A percentile compares a stretch with the other conserved stretches of the same genome.
These are phyloP conservation scores for Pythium biforme DNA, from an alignment of 352 stramenopile genomes.

Conservation along the genomic window DNA sequence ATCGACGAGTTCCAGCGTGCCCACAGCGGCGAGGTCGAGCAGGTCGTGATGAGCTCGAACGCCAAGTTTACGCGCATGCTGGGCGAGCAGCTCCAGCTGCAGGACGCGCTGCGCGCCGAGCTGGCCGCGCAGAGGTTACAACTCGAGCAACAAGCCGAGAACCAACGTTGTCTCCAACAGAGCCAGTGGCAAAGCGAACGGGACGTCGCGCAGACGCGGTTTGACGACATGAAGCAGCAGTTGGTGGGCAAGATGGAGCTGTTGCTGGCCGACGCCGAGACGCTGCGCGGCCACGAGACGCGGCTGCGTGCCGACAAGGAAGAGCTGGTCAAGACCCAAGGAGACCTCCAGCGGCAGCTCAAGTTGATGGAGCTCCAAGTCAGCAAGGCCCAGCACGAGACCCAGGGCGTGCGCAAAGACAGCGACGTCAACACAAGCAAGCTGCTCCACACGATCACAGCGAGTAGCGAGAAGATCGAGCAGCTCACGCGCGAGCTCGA, in stretches of 20 bases:
- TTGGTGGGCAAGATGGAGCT: slow-evolving; percentile 65
- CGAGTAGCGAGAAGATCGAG: slow-evolving; percentile 41
- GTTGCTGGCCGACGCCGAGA: slow-evolving; percentile 49
- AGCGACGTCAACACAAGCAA: slow-evolving; percentile 41
- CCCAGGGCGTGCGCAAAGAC: slow-evolving; percentile 53
- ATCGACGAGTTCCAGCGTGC: slow-evolving; percentile 34
- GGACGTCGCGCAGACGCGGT: slow-evolving; percentile 30
- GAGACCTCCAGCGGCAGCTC: slow-evolving; percentile 33
- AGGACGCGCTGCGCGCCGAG: slow-evolving; percentile 42
- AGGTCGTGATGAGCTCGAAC: slow-evolving; percentile 67
- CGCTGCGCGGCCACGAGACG: slow-evolving; percentile 39
- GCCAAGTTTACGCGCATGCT: slow-evolving; percentile 77
- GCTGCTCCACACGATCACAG: slow-evolving; percentile 40
- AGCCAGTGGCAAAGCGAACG: slow-evolving; percentile 20
- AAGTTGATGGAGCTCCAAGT: slow-evolving; percentile 50
- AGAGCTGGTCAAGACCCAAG: slow-evolving; percentile 32
- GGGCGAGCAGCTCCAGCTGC: slow-evolving; percentile 56
- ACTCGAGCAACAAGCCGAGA: no score
- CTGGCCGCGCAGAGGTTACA: background rate
- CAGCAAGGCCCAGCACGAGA: slow-evolving; percentile 42
- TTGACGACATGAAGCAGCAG: slow-evolving; percentile 52
- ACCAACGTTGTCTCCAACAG: slow-evolving; percentile 28
- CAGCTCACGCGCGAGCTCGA: slow-evolving; percentile 43
- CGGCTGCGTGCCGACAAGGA: slow-evolving; percentile 64
- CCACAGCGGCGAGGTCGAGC: slow-evolving; percentile 57